Base-by-base conservation (phyloP, 768 basidiomycete genomes). In the Mrakia frigida region DNA sequence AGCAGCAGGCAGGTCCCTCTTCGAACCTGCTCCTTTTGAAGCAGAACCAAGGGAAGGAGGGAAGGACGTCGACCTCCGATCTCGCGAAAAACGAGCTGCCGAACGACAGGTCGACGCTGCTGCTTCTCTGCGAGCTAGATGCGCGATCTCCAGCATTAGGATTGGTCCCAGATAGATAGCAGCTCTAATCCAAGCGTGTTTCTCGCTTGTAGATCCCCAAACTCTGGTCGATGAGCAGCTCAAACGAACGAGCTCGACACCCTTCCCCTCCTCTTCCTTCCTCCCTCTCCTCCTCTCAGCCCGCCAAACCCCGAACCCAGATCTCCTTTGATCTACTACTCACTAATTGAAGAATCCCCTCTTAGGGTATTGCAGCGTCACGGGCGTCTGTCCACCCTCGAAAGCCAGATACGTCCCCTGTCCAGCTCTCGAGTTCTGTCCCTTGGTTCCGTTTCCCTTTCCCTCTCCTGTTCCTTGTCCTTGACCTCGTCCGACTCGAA, bases 351-450 rank as follows among this genome's bases (percentile, higher is more conserved):
- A 88, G 83, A 98, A 98, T 65, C 97, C 97, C 67, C 89, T 88
- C 86, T 99, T 99, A 7, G 97, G 97, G 81, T 95, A 92, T 61
- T 90, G 86, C 79, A 93, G 90, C 7, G 92, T 90, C 73, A 98
- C 89, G 21, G 96, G 92, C 6, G 96, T 98, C 83, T 98, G 96
- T 78, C 97, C 97, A 82, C 97, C 97, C 84, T 98, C 97, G 79
- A 98, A 99, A 9, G 92, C 90, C 37, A 88, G 86, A 80, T 87
- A 88, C 41, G 88, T 91, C 6, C 93, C 92, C 76, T 90, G 89
- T 2, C 95, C 95, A 6, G 93, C 89, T 78, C 96, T 89, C 52
- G 97, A 90, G 77, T 94, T 95, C 84, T 96, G 94, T 80, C 97
- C 97, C 80, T 99, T 99, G 83, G 92, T 88, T 84, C 97, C 97